Conservation (phyloP, 805 yeast genomes). For the Lachancea kluyveri region DNA sequence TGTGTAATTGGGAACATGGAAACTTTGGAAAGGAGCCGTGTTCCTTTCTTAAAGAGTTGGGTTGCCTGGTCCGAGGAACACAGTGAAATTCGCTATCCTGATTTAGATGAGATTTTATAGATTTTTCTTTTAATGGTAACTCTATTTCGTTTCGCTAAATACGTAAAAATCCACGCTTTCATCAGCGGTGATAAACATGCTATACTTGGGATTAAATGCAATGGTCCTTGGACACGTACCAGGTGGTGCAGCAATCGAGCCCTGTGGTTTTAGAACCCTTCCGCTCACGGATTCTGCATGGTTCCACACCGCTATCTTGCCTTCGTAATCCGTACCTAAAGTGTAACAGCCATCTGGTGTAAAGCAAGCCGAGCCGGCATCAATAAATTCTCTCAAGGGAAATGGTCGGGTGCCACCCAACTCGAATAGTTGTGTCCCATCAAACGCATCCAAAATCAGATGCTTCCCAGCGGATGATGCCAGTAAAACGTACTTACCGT, state of each 20-base stretch:
- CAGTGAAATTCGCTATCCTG: conserved; percentile 65
- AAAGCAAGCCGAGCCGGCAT: conserved; percentile 52
- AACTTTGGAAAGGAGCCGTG: conserved; percentile 40
- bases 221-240: conserved; percentile 36
- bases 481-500: conserved; percentile 58
- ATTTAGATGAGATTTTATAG: conserved; percentile 34
- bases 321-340: conserved; percentile 54
- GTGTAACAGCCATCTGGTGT: conserved; percentile 64
- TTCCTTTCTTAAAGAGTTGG: conserved; percentile 57
- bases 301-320: conserved; percentile 50
- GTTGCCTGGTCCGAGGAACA: conserved; percentile 60
- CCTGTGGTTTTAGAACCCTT: conserved; percentile 22
- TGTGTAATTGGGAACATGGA: conserved; percentile 86
- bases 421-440: conserved; percentile 44
- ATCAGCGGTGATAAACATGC: conserved; percentile 34
- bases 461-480: conserved; percentile 52
- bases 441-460: conserved; percentile 63
- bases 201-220: conserved; percentile 36
- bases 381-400: conserved; percentile 38
- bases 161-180: conserved; percentile 33
- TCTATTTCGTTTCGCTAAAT: conserved; percentile 15
- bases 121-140: conserved; percentile 1
- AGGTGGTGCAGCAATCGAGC: conserved; percentile 26
- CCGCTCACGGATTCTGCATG: conserved; percentile 28
- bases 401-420: conserved; percentile 45